A percentile compares a stretch with the other conserved stretches of the same genome.
Conservation (phyloP, 2,329 filamentous ascomycete species). For the Diaporthe sp. region DNA sequence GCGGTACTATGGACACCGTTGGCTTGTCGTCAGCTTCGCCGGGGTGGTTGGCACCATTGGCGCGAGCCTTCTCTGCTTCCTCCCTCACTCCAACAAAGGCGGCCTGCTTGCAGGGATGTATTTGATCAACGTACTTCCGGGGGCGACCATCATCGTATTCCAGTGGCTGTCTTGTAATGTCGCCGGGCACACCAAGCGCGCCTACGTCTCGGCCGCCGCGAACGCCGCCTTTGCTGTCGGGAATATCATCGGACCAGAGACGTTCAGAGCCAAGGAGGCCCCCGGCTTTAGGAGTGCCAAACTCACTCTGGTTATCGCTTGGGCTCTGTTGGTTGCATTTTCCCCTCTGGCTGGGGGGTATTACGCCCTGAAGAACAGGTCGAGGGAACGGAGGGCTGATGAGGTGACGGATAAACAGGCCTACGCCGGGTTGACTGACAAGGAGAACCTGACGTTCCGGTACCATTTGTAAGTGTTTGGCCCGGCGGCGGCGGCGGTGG, state of each 20-base stretch:
- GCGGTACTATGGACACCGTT: constrained; percentile 6
- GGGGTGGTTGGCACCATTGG: constrained; percentile 6
- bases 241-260: constrained; percentile 16
- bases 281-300: constrained; percentile 17
- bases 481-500: not conserved
- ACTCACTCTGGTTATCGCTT: constrained; percentile 19
- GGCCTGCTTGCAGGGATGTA: constrained; percentile 3
- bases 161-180: constrained; percentile 24
- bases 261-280: constrained; percentile 16
- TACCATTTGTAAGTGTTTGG: constrained; percentile 9
- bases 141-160: constrained; percentile 21
- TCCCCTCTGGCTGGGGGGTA: constrained; percentile 13
- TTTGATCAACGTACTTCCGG: constrained; percentile 20
- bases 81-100: constrained; percentile 17
- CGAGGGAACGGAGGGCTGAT: not conserved
- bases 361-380: constrained; percentile 15
- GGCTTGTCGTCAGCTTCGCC: constrained; percentile 3
- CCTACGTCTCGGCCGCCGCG: constrained; percentile 11
- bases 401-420: constrained; percentile 27
- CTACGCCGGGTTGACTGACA: constrained; percentile 17
- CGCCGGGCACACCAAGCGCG: constrained; percentile 26
- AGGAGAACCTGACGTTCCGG: constrained; percentile 9
- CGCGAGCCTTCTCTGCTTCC: constrained; percentile 20
- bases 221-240: constrained; percentile 25
- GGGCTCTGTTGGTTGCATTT: constrained; percentile 15